These are phyloP conservation scores for Eutrema heterophyllum DNA, from an alignment of 345 rosid genomes.

Conservation along the genomic window DNA sequence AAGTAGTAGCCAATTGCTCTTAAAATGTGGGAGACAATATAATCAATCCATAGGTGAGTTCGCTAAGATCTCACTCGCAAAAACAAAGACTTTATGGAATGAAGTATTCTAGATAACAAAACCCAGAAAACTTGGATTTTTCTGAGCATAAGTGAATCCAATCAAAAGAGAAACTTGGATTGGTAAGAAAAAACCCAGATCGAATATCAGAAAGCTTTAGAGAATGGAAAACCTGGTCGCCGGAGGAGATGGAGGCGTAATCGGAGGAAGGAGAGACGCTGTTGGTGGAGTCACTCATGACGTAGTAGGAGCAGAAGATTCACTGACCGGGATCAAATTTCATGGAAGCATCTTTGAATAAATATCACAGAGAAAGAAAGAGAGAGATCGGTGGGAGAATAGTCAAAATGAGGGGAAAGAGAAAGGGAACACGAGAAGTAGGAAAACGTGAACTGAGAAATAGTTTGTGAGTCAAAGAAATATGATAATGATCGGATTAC, in stretches of 20 bases:
- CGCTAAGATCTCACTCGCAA: conserved; percentile 4
- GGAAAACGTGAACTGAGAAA: conserved; percentile 1
- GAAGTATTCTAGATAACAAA: neutral
- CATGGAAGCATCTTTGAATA: conserved; percentile 24
- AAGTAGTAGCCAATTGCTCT: neutral
- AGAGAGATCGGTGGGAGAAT: conserved; percentile 10
- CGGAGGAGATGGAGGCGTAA: conserved; percentile 54
- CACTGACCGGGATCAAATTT: conserved; percentile 15
- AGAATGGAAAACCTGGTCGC: conserved; percentile 53
- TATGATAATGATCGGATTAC: neutral
- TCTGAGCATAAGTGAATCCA: neutral
- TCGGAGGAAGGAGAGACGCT: conserved; percentile 55
- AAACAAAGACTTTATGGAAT: conserved; percentile 3
- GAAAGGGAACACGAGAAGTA: neutral
- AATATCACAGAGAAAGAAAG: neutral
- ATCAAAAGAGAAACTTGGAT: neutral
- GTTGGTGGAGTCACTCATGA: conserved; percentile 72
- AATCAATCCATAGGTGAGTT: neutral
- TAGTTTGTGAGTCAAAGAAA: neutral
- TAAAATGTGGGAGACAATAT: conserved; percentile 4
- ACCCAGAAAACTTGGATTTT: conserved; percentile 8
- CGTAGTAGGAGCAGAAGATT: conserved; percentile 8
- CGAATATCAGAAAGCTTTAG: neutral
- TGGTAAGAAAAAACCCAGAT: neutral
- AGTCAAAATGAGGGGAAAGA: conserved; percentile 20